These are phyloP conservation scores for Astraeus odoratus DNA, from an alignment of 768 basidiomycete genomes.

Conservation along the genomic window DNA sequence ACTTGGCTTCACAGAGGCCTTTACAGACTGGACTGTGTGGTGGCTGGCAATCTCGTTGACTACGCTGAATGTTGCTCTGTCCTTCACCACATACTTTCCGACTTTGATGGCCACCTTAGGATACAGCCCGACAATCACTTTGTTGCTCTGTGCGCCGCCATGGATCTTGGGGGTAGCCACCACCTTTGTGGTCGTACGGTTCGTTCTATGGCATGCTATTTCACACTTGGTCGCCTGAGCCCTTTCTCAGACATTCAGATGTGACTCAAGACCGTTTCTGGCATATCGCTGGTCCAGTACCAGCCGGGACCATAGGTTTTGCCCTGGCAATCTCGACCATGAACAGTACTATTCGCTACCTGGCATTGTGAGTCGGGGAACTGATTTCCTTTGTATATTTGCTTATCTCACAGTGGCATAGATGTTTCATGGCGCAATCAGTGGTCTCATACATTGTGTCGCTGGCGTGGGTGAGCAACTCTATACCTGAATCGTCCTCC, in stretches of 20 bases:
- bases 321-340: slow-evolving; percentile 60
- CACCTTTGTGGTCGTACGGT: slow-evolving; percentile 49
- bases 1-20: background rate
- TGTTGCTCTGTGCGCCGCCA: slow-evolving; percentile 73
- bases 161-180: slow-evolving; percentile 54
- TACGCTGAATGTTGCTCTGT: slow-evolving; percentile 39
- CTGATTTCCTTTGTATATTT: slow-evolving; percentile 3
- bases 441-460: slow-evolving; percentile 70
- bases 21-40: slow-evolving; percentile 80
- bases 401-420: slow-evolving; percentile 18
- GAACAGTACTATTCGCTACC: slow-evolving; percentile 56
- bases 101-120: slow-evolving; percentile 71
- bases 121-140: slow-evolving; percentile 51
- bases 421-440: slow-evolving; percentile 71
- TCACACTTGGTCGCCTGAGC: background rate
- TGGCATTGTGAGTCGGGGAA: slow-evolving; percentile 43
- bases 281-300: slow-evolving; percentile 52
- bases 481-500: slow-evolving; percentile 25
- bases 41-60: slow-evolving; percentile 55
- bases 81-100: slow-evolving; percentile 78
- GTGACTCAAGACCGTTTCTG: slow-evolving; percentile 27
- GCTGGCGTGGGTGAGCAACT: slow-evolving; percentile 46
- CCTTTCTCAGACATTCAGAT: slow-evolving; percentile 55
- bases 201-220: slow-evolving; percentile 7
- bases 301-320: slow-evolving; percentile 63